Base-by-base conservation (phyloP, 768 basidiomycete genomes). In the Trametes cinnabarina region DNA sequence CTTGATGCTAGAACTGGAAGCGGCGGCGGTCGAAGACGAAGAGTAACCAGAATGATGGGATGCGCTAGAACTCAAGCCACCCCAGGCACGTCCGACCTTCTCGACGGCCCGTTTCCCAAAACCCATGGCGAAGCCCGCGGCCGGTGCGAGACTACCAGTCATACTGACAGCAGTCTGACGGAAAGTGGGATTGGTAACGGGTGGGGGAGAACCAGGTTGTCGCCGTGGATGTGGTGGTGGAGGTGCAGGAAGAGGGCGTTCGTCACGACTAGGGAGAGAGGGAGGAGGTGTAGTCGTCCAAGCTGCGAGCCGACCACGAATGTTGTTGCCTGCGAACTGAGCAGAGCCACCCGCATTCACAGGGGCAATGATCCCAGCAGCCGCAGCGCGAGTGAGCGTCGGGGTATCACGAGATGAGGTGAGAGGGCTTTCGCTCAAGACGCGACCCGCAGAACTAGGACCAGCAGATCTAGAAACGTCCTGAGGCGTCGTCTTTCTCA, bases 91-190 rank as follows among this genome's bases (percentile, higher is more conserved):
- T 37, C 85, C 85, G 20, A 68, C 68, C 70, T 83, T 87, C 73
- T 90, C 89, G 3, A 88, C 88, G 3, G 90, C 88, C 55, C 86
- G 81, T 66, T 85, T 86, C 20, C 74, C 74, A 26, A 77, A 66
- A 11, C 72, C 73, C 52, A 72, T 66, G 10, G 88, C 90, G 9
- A 89, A 77, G 9, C 88, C 88, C 17, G 87, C 87, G 20, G 85
- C 86, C 25, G 88, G 87, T 3, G 84, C 84, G 47, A 89, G 77
- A 40, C 84, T 79, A 37, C 78, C 79, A 2, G 86, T 82, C 75
- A 91, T 84, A 64, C 88, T 90, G 61, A 90, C 79, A 17, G 89
- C 81, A n/a, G 86, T 84, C 65, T 84, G 86, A 20, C 86, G 74
- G 60, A 80, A 73, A 25, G 75, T 72, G 11, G 74, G 71, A 14